phyloP scores from a whole-genome alignment of 176 grass and related monocot species.

The Chloris gayana region DNA sequence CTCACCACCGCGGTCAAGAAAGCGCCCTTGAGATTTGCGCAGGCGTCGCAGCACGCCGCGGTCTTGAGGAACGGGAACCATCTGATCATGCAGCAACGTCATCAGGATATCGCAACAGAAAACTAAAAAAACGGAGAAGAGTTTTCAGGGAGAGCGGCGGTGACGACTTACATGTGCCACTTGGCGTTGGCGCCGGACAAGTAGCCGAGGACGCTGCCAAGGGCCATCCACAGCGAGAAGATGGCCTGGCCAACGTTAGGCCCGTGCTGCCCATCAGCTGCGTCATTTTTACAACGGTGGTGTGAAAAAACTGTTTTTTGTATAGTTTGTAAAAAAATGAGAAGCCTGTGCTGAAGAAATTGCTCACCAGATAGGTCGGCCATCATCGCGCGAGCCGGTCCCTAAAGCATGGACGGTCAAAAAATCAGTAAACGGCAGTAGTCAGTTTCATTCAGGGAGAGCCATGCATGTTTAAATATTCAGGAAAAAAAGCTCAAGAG shows the following conservation, averaged over 20 bases:
- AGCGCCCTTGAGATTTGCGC: constrained; percentile 59
- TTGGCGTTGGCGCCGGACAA: constrained; percentile 55
- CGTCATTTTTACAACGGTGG: not conserved
- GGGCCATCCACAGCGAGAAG: constrained; percentile 89
- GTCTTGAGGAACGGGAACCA: constrained; percentile 58
- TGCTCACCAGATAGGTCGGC: constrained; percentile 50
- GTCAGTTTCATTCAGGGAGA: not conserved
- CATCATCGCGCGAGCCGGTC: constrained; percentile 56
- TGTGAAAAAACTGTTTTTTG: not conserved
- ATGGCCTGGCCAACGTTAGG: constrained; percentile 59
- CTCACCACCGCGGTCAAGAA: constrained; percentile 57
- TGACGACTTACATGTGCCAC: constrained; percentile 48
- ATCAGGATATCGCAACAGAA: not conserved
- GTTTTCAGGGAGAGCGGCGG: not conserved
- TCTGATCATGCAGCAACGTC: constrained; percentile 9
- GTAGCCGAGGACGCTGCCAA: constrained; percentile 88
- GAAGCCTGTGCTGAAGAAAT: too few relatives aligned
- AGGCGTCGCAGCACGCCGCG: constrained; percentile 53
- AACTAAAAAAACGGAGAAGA: not conserved
- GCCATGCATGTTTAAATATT: not conserved
- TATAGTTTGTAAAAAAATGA: not conserved
- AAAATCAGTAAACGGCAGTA: not conserved
- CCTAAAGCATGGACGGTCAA: not conserved
- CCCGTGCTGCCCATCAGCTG: constrained; percentile 39
- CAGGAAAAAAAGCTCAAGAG: not conserved